Evolutionary conservation across 1,139 yeast species (phyloP).

Genomic region (Kluyveromyces sp.): DNA sequence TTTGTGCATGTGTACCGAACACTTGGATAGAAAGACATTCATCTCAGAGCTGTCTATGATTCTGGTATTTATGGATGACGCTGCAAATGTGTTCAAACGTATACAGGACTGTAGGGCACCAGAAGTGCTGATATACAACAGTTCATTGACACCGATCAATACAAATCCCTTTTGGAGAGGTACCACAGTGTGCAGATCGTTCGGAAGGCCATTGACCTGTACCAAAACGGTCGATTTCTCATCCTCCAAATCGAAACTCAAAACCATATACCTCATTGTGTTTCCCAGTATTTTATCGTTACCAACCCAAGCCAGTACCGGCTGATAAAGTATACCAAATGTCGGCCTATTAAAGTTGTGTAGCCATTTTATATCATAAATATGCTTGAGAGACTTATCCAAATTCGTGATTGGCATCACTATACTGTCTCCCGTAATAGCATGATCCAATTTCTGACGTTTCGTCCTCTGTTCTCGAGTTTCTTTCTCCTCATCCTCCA

Average conservation of each 20-base stretch:
- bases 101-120: constrained; percentile 41
- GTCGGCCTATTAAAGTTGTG: constrained; percentile 76
- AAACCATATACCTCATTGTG: constrained; percentile 22
- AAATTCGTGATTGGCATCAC: constrained; percentile 52
- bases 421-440: constrained; percentile 25
- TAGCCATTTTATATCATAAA: constrained; percentile 63
- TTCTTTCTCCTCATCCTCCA: constrained; percentile 31
- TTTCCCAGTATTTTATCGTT: constrained; percentile 27
- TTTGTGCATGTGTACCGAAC: constrained; percentile 18
- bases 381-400: constrained; percentile 51
- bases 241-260: constrained; percentile 18
- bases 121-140: constrained; percentile 75
- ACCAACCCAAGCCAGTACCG: constrained; percentile 72
- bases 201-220: constrained; percentile 48
- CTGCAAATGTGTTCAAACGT: constrained; percentile 24
- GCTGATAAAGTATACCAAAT: constrained; percentile 60
- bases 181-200: constrained; percentile 58
- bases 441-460: constrained; percentile 23
- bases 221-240: constrained; percentile 21
- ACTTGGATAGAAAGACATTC: constrained; percentile 20
- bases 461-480: constrained; percentile 29
- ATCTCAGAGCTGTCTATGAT: constrained; percentile 22
- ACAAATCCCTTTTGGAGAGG: constrained; percentile 69
- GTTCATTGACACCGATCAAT: constrained; percentile 67
- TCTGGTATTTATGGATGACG: constrained; percentile 20